A percentile compares a stretch with the other conserved stretches of the same genome.
Conservation (phyloP, 805 yeast species). For the Barnettozyma pratensis region DNA sequence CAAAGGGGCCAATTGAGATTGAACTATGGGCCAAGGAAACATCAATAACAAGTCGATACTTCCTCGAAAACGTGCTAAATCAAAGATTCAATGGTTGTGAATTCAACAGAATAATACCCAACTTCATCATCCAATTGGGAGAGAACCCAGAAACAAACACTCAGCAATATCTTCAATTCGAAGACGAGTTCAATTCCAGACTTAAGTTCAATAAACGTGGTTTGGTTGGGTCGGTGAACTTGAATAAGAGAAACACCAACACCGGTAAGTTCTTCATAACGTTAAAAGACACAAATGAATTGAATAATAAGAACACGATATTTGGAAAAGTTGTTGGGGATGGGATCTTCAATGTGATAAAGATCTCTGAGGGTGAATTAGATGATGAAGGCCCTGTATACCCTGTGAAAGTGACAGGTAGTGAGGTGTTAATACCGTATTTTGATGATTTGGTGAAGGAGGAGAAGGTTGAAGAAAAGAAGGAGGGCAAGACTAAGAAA, state of each 20-base stretch:
- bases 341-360: slow-evolving; percentile 45
- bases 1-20: slow-evolving; percentile 52
- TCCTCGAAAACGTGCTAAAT: slow-evolving; percentile 44
- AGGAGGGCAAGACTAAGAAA: slow-evolving; percentile 1
- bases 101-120: slow-evolving; percentile 37
- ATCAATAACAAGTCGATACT: slow-evolving; percentile 42
- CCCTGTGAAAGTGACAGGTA: slow-evolving; percentile 40
- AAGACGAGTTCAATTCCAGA: slow-evolving; percentile 47
- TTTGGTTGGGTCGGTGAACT: slow-evolving; percentile 43
- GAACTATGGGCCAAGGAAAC: slow-evolving; percentile 69
- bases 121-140: slow-evolving; percentile 34
- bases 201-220: slow-evolving; percentile 50
- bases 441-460: slow-evolving; percentile 38
- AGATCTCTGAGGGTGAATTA: slow-evolving; percentile 44
- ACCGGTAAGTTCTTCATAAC: slow-evolving; percentile 47
- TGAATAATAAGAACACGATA: slow-evolving; percentile 38
- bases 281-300: slow-evolving; percentile 38
- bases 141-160: slow-evolving; percentile 15
- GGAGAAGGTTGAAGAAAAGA: not conserved
- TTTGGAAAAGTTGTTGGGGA: slow-evolving; percentile 59
- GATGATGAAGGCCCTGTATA: slow-evolving; percentile 42
- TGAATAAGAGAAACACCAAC: slow-evolving; percentile 26
- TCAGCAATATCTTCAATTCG: slow-evolving; percentile 12
- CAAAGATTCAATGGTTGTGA: slow-evolving; percentile 35
- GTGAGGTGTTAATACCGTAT: slow-evolving; percentile 41